phyloP scores from a whole-genome alignment of 2,329 filamentous ascomycete genomes.

The Botrytis cinerea region DNA sequence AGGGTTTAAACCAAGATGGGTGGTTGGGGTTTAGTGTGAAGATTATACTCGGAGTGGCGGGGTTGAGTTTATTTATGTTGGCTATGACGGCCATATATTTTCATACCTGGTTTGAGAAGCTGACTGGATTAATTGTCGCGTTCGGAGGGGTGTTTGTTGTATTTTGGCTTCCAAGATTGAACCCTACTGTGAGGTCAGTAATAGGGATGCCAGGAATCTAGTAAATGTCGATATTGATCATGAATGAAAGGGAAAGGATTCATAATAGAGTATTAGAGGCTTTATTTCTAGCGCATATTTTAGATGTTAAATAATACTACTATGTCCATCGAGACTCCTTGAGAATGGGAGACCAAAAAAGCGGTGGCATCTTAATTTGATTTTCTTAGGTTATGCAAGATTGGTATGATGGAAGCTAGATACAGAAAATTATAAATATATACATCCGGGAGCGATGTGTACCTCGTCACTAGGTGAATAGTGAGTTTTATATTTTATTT shows the following conservation, averaged over 20 bases:
- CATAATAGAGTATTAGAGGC: conserved; percentile 1
- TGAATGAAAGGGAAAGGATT: neutral
- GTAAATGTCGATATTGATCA: neutral
- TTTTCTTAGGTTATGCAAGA: neutral
- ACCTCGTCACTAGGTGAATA: neutral
- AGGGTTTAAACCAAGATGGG: conserved; percentile 25
- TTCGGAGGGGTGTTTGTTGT: conserved; percentile 51
- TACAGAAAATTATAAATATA: neutral
- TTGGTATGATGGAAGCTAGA: neutral
- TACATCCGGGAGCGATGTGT: neutral
- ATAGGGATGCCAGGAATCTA: conserved; percentile 48
- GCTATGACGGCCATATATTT: conserved; percentile 99
- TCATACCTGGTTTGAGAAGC: conserved; percentile 97
- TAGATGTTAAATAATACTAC: neutral
- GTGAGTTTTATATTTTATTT: neutral
- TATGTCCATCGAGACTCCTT: neutral
- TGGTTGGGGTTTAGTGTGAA: conserved; percentile 51
- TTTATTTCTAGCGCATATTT: neutral
- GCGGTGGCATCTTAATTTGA: neutral
- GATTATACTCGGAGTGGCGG: conserved; percentile 64
- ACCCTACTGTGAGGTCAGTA: conserved; percentile 47
- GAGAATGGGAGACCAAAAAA: neutral
- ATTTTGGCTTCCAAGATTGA: conserved; percentile 52
- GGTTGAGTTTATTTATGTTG: conserved; percentile 88
- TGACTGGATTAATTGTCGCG: conserved; percentile 53